phyloP scores from a whole-genome alignment of 768 basidiomycete species.

The Serendipita sp. region DNA sequence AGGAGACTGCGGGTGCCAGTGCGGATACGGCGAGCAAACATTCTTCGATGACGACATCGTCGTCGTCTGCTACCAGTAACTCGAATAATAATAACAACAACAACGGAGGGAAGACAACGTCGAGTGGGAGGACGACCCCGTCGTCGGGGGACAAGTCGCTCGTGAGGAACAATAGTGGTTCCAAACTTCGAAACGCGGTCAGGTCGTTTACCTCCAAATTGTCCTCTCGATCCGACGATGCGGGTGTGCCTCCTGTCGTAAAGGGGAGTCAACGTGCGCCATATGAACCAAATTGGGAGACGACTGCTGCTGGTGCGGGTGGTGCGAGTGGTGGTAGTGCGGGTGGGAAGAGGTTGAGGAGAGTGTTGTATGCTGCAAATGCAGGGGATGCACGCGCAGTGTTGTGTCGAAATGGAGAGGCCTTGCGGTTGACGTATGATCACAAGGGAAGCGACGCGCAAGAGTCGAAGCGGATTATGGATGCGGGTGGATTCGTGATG shows the following conservation, averaged over 20 bases:
- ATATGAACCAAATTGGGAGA: conserved; percentile 9
- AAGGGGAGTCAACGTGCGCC: not conserved
- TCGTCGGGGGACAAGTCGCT: not conserved
- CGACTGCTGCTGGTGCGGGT: not conserved
- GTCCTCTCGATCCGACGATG: not conserved
- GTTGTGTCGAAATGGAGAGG: conserved; percentile 76
- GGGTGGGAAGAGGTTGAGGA: conserved; percentile 23
- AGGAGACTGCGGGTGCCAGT: too few species aligned
- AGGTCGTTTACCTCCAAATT: not conserved
- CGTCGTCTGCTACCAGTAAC: conserved; percentile 8
- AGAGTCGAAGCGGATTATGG: conserved; percentile 93
- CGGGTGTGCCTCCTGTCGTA: not conserved
- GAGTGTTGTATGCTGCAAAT: conserved; percentile 88
- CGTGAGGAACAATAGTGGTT: not conserved
- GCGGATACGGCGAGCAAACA: too few species aligned
- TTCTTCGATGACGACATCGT: too few species aligned
- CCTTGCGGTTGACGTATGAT: conserved; percentile 89
- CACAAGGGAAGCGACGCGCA: conserved; percentile 96
- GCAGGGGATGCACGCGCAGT: conserved; percentile 94
- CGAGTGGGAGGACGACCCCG: not conserved
- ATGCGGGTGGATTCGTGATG: conserved; percentile 97
- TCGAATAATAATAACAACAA: too few species aligned
- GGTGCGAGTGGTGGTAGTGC: not conserved
- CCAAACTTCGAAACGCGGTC: not conserved
- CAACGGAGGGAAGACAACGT: not conserved